Percentiles rank a stretch among this genome's conserved stretches.
Conservation (phyloP, 345 rosid species). For the Fremontodendron californicum region DNA sequence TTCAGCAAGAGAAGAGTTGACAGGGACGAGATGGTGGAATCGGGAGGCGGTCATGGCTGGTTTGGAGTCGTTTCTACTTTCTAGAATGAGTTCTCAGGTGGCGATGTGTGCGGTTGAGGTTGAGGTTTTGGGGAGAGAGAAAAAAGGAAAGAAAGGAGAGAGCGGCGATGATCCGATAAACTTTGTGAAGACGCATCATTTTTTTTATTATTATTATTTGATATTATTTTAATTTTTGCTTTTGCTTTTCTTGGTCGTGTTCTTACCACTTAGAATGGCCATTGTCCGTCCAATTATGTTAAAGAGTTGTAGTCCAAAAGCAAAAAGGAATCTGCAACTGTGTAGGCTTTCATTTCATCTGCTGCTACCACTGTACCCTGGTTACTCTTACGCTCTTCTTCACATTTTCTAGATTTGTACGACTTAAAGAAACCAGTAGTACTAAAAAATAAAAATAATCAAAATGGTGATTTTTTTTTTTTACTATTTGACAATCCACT, state of each 20-base stretch:
- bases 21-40: slow-evolving; percentile 47
- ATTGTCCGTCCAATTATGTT: too few relatives aligned
- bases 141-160: slow-evolving; percentile 34
- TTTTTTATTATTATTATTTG: neutral
- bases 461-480: too few relatives aligned
- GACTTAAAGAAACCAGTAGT: too few relatives aligned
- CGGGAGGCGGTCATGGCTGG: slow-evolving; percentile 39
- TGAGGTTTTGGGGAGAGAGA: slow-evolving; percentile 16
- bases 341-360: too few relatives aligned
- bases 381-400: too few relatives aligned
- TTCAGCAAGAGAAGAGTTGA: slow-evolving; percentile 38
- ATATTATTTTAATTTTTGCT: neutral
- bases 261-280: too few relatives aligned
- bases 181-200: slow-evolving; percentile 49
- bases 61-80: neutral
- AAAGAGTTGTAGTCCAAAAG: too few relatives aligned
- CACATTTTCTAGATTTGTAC: too few relatives aligned
- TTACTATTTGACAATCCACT: too few relatives aligned
- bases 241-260: neutral
- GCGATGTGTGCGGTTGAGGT: slow-evolving; percentile 25
- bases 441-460: too few relatives aligned
- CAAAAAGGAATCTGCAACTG: too few relatives aligned
- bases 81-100: slow-evolving; percentile 33
- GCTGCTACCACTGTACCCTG: too few relatives aligned
- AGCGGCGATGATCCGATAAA: slow-evolving; percentile 41